Percentiles rank a stretch among this genome's conserved stretches.
Conservation (phyloP, 768 basidiomycete genomes). For the Solioccasus polychromus region DNA sequence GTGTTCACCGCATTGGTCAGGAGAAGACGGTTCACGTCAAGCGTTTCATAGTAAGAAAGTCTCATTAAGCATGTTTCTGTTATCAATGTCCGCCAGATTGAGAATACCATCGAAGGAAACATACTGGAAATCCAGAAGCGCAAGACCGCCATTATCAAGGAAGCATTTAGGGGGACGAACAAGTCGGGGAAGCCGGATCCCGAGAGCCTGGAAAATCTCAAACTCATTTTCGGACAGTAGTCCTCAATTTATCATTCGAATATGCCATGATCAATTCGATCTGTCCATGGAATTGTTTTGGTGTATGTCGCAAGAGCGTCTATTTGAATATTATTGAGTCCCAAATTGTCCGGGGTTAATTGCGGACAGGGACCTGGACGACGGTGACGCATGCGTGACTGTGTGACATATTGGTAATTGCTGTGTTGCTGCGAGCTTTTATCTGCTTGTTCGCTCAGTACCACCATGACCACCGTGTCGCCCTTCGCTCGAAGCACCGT, state of each 20-base stretch:
- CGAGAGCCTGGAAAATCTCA: conserved; percentile 78
- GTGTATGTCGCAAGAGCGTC: too few relatives aligned
- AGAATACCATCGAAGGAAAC: conserved; percentile 74
- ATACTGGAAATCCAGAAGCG: conserved; percentile 81
- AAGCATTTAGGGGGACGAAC: conserved; percentile 66
- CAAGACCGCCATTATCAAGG: conserved; percentile 84
- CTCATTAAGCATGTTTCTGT: neutral
- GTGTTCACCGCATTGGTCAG: conserved; percentile 84
- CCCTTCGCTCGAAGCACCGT: conserved; percentile 61
- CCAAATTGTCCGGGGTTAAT: too few relatives aligned
- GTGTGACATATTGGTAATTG: conserved; percentile 15
- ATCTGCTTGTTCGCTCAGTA: conserved; percentile 20
- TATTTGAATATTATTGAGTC: neutral
- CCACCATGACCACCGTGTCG: conserved; percentile 38
- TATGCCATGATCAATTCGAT: too few relatives aligned
- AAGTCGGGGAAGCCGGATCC: conserved; percentile 49
- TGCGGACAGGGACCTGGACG: too few relatives aligned
- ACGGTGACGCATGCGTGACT: conserved; percentile 16
- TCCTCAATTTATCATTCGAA: too few relatives aligned
- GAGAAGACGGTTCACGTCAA: conserved; percentile 80
- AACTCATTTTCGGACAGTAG: conserved; percentile 45
- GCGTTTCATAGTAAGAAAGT: conserved; percentile 70
- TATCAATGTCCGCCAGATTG: conserved; percentile 42
- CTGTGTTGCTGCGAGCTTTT: conserved; percentile 22
- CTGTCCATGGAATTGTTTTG: too few relatives aligned